Conservation (phyloP, 495 filamentous ascomycete genomes). For the Thermothielavioides terrestris region DNA sequence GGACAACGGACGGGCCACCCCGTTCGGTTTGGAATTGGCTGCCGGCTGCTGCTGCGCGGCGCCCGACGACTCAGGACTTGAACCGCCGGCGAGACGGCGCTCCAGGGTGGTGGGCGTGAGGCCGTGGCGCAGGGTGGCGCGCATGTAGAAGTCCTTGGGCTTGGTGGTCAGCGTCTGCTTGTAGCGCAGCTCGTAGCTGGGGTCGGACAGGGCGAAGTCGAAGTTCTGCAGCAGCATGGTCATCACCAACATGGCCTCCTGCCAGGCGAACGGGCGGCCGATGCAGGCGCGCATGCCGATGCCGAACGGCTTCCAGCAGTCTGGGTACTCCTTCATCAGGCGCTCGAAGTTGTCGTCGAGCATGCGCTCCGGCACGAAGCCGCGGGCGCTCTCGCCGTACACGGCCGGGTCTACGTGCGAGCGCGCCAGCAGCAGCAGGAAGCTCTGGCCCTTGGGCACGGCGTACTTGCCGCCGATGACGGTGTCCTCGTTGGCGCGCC, state of each 20-base stretch:
- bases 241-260: slow-evolving; percentile 47
- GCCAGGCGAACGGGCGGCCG: slow-evolving; percentile 56
- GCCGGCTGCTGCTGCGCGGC: too few relatives aligned
- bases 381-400: slow-evolving; percentile 45
- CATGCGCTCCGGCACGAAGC: slow-evolving; percentile 58
- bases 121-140: slow-evolving; percentile 50
- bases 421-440: slow-evolving; percentile 48
- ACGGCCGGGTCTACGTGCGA: slow-evolving; percentile 40
- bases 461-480: slow-evolving; percentile 60
- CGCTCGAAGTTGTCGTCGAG: slow-evolving; percentile 52
- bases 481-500: slow-evolving; percentile 33
- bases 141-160: slow-evolving; percentile 64
- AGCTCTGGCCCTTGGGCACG: slow-evolving; percentile 45
- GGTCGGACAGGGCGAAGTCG: slow-evolving; percentile 49
- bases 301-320: slow-evolving; percentile 54
- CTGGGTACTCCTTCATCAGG: slow-evolving; percentile 37
- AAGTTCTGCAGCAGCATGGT: slow-evolving; percentile 55
- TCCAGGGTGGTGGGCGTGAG: slow-evolving; percentile 51
- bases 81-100: slow-evolving; percentile 34
- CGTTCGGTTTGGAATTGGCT: slow-evolving; percentile 8
- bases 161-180: slow-evolving; percentile 72
- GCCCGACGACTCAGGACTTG: too few relatives aligned
- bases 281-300: slow-evolving; percentile 45
- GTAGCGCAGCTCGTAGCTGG: slow-evolving; percentile 53
- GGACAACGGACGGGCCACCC: too few relatives aligned